phyloP scores from a whole-genome alignment of 148 eudicot genomes.

The Rhododendron kiyosumense region DNA sequence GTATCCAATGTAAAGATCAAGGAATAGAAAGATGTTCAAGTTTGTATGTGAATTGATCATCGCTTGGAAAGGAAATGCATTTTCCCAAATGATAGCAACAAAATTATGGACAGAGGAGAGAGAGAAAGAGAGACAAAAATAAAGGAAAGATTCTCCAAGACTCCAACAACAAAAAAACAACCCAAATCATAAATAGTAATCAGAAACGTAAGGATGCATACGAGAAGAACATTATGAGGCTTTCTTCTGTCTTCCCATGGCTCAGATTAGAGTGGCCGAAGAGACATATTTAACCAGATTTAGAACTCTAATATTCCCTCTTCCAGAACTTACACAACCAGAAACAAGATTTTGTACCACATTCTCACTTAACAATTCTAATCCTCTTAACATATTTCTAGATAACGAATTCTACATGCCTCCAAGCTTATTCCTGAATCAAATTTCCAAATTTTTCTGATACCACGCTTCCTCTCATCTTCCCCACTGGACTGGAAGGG shows the following conservation, averaged over 20 bases:
- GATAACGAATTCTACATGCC: not conserved
- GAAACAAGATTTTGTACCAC: not conserved
- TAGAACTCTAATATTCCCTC: not conserved
- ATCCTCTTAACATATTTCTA: not conserved
- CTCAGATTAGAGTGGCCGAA: not conserved
- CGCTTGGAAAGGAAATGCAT: not conserved
- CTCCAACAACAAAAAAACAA: not conserved
- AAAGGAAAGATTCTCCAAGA: not conserved
- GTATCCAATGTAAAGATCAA: not conserved
- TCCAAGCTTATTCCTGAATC: not conserved
- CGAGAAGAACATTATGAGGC: not conserved
- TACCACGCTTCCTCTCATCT: not conserved
- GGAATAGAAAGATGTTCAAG: not conserved
- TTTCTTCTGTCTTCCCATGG: not conserved
- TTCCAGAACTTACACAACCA: not conserved
- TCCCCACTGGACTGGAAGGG: not conserved
- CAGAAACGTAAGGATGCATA: not conserved
- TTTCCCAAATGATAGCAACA: not conserved
- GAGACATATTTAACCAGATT: not conserved
- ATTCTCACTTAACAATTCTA: not conserved
- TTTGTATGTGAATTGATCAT: not conserved
- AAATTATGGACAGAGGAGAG: not conserved
- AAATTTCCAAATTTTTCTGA: too few relatives aligned
- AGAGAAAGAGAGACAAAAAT: not conserved
- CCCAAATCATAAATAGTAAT: not conserved